phyloP scores from a whole-genome alignment of 495 filamentous ascomycete genomes.

The Xylaria palmicola region DNA sequence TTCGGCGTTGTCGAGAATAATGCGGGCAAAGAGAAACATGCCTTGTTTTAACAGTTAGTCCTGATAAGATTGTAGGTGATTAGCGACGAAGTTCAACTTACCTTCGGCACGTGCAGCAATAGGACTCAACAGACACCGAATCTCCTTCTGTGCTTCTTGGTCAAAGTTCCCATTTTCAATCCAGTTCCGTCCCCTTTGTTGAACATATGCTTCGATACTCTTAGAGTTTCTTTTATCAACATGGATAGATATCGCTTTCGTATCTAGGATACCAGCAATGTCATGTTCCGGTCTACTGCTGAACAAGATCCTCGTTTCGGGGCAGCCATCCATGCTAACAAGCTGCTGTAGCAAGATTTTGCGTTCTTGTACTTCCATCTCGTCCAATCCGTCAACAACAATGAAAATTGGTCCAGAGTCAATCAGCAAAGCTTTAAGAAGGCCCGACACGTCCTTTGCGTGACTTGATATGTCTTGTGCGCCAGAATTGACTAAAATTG shows the following conservation, averaged over 20 bases:
- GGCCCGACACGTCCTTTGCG: not conserved
- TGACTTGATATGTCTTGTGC: not conserved
- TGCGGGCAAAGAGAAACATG: not conserved
- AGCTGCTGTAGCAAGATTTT: not conserved
- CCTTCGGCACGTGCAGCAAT: not conserved
- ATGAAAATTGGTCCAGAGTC: not conserved
- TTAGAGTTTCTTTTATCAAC: not conserved
- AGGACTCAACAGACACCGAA: not conserved
- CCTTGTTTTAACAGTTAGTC: too few species aligned
- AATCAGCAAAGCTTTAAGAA: not conserved
- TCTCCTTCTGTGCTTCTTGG: not conserved
- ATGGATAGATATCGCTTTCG: not conserved
- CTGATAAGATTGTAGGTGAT: too few species aligned
- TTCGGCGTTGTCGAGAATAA: not conserved
- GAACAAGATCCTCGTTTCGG: not conserved
- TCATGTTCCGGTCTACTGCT: not conserved
- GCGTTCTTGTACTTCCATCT: not conserved
- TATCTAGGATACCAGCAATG: not conserved
- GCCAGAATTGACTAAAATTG: not conserved
- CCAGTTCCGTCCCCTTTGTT: not conserved
- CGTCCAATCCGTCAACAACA: not conserved
- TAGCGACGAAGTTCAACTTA: not conserved
- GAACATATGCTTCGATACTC: not conserved
- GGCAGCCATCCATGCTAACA: not conserved
- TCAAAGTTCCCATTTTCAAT: not conserved